Base-by-base conservation (phyloP, 2,329 filamentous ascomycete species). In the Westerdykella sp. region DNA sequence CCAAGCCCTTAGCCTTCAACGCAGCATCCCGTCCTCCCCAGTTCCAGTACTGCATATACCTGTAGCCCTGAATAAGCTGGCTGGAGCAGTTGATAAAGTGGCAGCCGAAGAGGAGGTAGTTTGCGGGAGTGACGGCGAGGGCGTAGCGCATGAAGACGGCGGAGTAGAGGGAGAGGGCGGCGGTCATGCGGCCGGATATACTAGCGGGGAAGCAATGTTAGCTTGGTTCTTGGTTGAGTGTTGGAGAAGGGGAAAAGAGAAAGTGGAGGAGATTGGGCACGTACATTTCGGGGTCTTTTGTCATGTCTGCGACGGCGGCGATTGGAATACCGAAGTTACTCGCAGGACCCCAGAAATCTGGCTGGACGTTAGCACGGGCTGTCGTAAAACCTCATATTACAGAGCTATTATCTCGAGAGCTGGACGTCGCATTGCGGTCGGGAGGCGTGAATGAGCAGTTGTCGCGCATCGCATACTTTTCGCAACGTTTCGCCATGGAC, bases 61-160 rank as follows among this genome's bases (percentile, higher is more conserved):
- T 71, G 67, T 81, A 82, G 15, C 73, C 78, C 62, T 84, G 80
- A 25, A 74, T 76, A 36, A 71, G 52, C 65, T 84, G 80, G 37
- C 78, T 77, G 51, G 66, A 67, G 66, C 80, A 83, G 69, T 84
- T 84, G 67, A 82, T 74, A 47, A 78, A 68, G 66, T 84, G 80
- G 70, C 80, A 83, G 51, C 76, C 80, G 65, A 84, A 83, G 43
- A 84, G 77, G 51, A 84, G 78, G 70, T 82, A 83, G 70, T 84
- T 84, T 57, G 72, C 73, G 34, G 80, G 80, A 13, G 71, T 70
- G 44, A 84, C 78, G 48, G 80, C 80, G 49, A 84, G 63, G 45
- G 80, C 69, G 69, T 83, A 84, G 62, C 80, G 79, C 79, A 81
- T 81, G 70, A 84, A 84, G 45, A 77, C 79, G 37, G 64, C 77